Base-by-base conservation (phyloP, 2,329 filamentous ascomycete species). In the Pyrenochaeta sp. region DNA sequence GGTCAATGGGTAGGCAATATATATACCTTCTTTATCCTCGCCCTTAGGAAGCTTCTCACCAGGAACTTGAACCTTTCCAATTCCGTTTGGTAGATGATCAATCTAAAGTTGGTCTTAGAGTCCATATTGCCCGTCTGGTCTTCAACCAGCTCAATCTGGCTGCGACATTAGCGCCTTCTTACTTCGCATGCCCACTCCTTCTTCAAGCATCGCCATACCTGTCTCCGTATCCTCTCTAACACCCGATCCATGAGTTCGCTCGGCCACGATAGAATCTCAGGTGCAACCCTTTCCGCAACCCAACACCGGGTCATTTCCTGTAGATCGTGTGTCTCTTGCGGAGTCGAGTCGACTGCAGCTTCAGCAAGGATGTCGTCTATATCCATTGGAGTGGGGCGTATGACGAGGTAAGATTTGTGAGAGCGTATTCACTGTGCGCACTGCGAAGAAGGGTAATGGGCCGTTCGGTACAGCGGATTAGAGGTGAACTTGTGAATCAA, bases 21-120 rank as follows among this genome's bases (percentile, higher is more conserved):
- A 32, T 2, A 7, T 74, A 92, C 91, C 85, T 99, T 98, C 52
- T 91, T 88, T 56, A 98, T 88, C n/a, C 95, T 85, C 9, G 91
- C 89, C 52, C 96, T 86, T 54, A 99, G 79, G 65, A 94, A 90
- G 64, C 91, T 90, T 59, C 95, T 86, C 19, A 98, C 86, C 24
- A 99, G 84, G 73, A 93, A 99, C 80, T 97, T 97, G 79, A 91
- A 96, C 45, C 95, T 85, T 77, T 97, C 93, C 53, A 99, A 86
- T 80, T 99, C 95, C 6, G 96, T 98, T 82, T 99, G 95, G 53
- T 97, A 89, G 61, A 99, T 90, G 48, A 97, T 97, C 72, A 98
- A 88, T 60, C 88, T 88, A 77, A 99, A 97, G 76, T 97, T 98
- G 64, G 91, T 90, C 77, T 91, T 93, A 46, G 93, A 91, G 72